Evolutionary conservation across 768 basidiomycete species (phyloP).

Genomic region (Termitomyces sp.): DNA sequence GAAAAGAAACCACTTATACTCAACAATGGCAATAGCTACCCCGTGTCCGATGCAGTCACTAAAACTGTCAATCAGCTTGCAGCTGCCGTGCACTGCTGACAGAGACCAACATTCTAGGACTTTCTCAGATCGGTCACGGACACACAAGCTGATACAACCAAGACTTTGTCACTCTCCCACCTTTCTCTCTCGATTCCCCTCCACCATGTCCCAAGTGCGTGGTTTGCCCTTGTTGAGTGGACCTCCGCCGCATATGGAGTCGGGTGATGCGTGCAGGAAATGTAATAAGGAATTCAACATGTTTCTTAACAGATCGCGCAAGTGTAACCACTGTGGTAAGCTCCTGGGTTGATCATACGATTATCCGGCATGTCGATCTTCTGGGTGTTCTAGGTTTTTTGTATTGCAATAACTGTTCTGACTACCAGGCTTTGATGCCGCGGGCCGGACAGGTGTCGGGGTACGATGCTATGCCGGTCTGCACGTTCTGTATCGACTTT

Average conservation of each 20-base stretch:
- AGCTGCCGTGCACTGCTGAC: too few species aligned
- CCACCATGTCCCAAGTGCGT: constrained; percentile 20
- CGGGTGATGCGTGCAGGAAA: constrained; percentile 48
- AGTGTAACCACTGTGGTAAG: constrained; percentile 75
- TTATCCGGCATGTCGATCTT: constrained; percentile 3
- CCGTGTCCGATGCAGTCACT: too few species aligned
- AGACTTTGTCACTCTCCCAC: background rate
- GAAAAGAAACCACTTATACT: background rate
- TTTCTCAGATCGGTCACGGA: too few species aligned
- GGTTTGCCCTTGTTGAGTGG: constrained; percentile 73
- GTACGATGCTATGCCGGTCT: constrained; percentile 62
- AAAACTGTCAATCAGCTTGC: too few species aligned
- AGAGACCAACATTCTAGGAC: too few species aligned
- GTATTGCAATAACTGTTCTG: constrained; percentile 70
- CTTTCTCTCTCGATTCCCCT: background rate
- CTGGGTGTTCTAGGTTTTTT: constrained; percentile 44
- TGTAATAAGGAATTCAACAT: constrained; percentile 72
- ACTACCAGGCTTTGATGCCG: constrained; percentile 78
- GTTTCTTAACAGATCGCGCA: constrained; percentile 55
- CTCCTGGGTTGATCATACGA: constrained; percentile 1
- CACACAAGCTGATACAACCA: too few species aligned
- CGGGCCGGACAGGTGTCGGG: constrained; percentile 45
- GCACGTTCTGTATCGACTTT: constrained; percentile 68
- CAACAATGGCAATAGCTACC: too few species aligned
- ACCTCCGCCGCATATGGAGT: constrained; percentile 37